Conservation (phyloP, 2,329 filamentous ascomycete species). For the Hymenoscyphus occultus region DNA sequence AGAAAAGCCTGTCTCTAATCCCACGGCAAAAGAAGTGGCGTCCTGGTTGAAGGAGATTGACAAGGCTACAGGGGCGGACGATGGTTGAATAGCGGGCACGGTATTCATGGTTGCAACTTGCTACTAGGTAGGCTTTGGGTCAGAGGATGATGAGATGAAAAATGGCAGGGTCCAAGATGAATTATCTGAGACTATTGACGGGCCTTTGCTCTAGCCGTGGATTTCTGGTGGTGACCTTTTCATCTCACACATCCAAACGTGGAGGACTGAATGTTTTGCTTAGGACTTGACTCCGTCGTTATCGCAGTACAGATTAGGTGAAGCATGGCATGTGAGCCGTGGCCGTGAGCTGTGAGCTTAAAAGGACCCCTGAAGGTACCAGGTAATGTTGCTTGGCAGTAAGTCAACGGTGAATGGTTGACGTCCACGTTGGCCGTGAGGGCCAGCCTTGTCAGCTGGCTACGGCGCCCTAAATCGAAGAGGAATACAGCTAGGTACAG, state of each 20-base stretch:
- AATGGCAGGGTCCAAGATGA: neutral
- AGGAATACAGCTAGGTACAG: no score
- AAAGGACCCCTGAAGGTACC: neutral
- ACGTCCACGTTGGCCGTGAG: no score
- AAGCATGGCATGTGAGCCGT: neutral
- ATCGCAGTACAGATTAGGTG: neutral
- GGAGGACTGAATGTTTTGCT: slow-evolving; percentile 3
- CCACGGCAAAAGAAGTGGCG: slow-evolving; percentile 81
- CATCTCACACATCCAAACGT: slow-evolving; percentile 1
- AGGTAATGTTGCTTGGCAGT: neutral
- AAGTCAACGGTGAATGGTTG: neutral
- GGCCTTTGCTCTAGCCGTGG: neutral
- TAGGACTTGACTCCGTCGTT: slow-evolving; percentile 1
- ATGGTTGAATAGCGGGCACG: slow-evolving; percentile 76
- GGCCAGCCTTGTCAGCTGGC: no score
- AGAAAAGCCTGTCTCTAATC: slow-evolving; percentile 80
- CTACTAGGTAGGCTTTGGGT: neutral
- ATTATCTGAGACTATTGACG: neutral
- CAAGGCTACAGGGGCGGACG: slow-evolving; percentile 70
- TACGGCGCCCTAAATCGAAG: no score
- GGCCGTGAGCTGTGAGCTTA: neutral
- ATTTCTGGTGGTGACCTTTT: slow-evolving; percentile 6
- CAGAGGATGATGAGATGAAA: neutral
- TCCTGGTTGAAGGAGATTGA: slow-evolving; percentile 85
- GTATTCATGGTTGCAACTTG: slow-evolving; percentile 70